Base-by-base conservation (phyloP, 768 basidiomycete species). In the Phanerochaete sordida region DNA sequence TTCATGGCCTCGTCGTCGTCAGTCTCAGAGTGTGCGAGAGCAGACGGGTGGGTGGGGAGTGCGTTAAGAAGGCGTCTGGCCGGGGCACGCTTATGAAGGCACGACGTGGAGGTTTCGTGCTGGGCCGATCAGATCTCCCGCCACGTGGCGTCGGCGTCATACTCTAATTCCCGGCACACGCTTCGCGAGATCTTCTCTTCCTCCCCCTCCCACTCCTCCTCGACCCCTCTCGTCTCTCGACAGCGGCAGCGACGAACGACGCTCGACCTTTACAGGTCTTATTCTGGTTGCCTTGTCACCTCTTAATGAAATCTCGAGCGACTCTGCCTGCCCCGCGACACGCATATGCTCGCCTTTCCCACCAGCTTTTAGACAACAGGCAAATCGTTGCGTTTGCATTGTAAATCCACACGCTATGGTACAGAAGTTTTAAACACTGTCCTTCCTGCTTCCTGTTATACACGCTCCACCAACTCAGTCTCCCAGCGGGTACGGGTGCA, bases 1-100 rank as follows among this genome's bases (percentile, higher is more conserved):
- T 75, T 81, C 90, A 91, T 92, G 64, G 56, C 13, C 53, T 54
- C 53, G 33, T 28, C 53, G 53, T 43, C 53, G 53, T 43, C 37
- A 37, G 2, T 31, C 28, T 51, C 50, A 21, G 15, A 1, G 37
- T 24, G 53, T 21, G 53, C 33, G 46, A 11, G 30, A 56, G 28
- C 30, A 15, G 12, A 19, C 28, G 24, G 11, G n/a, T 1, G 58
- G 37, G 37, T 24, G 15, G 24, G 56, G 47, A 48, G 24, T 26
- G 35, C 28, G 53, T 31, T 54, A 37, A 16, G 50, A 33, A 31
- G 33, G 30, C 27, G 30, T 19, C 6, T 35, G 33, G 33, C 33
- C 33, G 33, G 13, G 33, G 16, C 28, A n/a, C 19, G 54, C 54
- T 56, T 61, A 61, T 61, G 59, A 61, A 56, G 46, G 54, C 45